These are phyloP conservation scores for Pezicula rhizophila DNA, from an alignment of 2,329 filamentous ascomycete species.

Conservation along the genomic window DNA sequence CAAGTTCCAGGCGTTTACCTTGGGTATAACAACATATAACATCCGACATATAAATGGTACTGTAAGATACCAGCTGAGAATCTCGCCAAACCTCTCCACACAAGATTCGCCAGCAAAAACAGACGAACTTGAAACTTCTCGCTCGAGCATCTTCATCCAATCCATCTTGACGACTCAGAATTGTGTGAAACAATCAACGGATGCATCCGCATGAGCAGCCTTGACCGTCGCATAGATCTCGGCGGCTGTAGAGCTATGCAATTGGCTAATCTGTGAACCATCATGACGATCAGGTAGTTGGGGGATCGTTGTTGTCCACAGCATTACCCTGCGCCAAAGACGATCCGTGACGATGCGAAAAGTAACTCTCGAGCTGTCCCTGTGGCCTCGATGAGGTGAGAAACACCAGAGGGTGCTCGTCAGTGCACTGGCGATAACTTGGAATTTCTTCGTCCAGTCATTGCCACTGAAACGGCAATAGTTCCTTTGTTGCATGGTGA, in stretches of 20 bases:
- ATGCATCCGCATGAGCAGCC: constrained; percentile 8
- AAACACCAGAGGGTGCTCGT: constrained; percentile 9
- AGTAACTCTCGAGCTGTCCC: neutral
- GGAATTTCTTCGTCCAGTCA: constrained; percentile 15
- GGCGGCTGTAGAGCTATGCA: constrained; percentile 10
- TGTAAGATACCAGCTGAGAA: too few species aligned
- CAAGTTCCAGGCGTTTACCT: neutral
- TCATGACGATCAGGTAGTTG: neutral
- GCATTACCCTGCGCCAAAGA: neutral
- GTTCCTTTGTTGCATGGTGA: constrained; percentile 9
- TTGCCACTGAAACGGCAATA: constrained; percentile 11
- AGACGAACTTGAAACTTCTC: constrained; percentile 19
- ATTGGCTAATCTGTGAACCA: constrained; percentile 8
- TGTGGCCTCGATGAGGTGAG: too few species aligned
- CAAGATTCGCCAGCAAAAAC: constrained; percentile 6
- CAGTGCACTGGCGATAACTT: constrained; percentile 3
- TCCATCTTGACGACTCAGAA: constrained; percentile 5
- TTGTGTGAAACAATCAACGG: constrained; percentile 15
- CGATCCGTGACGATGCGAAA: neutral
- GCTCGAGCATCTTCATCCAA: constrained; percentile 18
- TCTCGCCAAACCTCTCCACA: neutral
- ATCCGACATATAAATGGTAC: too few species aligned
- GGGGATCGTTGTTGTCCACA: constrained; percentile 1
- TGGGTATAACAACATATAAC: too few species aligned
- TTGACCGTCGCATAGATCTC: constrained; percentile 6